phyloP scores from a whole-genome alignment of 2,329 filamentous ascomycete species.

The Diatrype stigma region DNA sequence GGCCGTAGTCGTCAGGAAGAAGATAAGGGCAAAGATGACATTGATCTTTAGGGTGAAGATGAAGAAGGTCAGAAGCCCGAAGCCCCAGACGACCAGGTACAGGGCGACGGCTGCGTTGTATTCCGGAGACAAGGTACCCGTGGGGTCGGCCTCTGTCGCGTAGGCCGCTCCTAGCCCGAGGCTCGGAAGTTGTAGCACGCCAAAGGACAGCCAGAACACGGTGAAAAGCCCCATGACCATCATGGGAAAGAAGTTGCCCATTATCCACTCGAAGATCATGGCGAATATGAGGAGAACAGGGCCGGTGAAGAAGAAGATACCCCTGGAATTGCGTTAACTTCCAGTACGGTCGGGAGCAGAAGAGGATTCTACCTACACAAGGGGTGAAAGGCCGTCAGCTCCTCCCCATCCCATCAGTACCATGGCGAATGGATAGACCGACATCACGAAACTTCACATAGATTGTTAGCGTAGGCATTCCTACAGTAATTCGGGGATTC shows the following conservation, averaged over 20 bases:
- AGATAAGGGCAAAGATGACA: conserved; percentile 1
- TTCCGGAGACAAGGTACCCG: background rate
- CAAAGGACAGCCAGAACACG: conserved; percentile 5
- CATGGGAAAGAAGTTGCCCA: conserved; percentile 5
- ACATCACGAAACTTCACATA: conserved; percentile 30
- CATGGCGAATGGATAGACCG: conserved; percentile 33
- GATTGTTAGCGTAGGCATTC: conserved; percentile 2
- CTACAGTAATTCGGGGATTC: background rate
- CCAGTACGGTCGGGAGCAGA: background rate
- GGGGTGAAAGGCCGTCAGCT: conserved; percentile 26
- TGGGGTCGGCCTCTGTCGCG: background rate
- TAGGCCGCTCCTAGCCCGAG: conserved; percentile 1
- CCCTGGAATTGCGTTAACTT: conserved; percentile 14
- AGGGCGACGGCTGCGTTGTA: conserved; percentile 4
- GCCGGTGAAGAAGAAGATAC: conserved; percentile 32
- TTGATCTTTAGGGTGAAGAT: conserved; percentile 5
- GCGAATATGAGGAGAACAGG: conserved; percentile 1
- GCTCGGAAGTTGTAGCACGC: background rate
- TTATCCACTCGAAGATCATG: conserved; percentile 4
- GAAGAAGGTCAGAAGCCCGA: conserved; percentile 5
- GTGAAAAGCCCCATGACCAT: conserved; percentile 5
- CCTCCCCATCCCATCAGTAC: conserved; percentile 35
- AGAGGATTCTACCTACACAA: conserved; percentile 24
- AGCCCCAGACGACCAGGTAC: conserved; percentile 2
- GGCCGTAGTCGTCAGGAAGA: conserved; percentile 1